These are phyloP conservation scores for Diutina neorugosa DNA, from an alignment of 1,139 yeast species.

Conservation along the genomic window DNA sequence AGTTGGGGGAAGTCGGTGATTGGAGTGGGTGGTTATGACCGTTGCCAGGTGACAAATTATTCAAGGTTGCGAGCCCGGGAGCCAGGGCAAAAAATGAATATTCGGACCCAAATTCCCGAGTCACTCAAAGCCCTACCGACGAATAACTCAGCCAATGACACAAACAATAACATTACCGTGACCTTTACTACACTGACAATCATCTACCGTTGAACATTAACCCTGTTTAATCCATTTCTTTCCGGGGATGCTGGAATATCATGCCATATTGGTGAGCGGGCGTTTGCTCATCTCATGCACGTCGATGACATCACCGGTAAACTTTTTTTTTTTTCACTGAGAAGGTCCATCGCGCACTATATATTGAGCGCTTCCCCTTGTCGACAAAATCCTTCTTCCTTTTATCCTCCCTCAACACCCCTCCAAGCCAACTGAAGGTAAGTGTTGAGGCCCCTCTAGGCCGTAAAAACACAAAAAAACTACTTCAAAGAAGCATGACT, in stretches of 20 bases:
- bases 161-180: too few species aligned
- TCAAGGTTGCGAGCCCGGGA: neutral
- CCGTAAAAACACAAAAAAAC: conserved; percentile 1
- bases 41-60: too few species aligned
- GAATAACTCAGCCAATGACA: too few species aligned
- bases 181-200: too few species aligned
- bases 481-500: too few species aligned
- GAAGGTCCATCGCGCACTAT: conserved; percentile 2
- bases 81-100: neutral
- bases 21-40: too few species aligned
- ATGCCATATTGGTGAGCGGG: neutral
- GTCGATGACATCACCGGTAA: neutral
- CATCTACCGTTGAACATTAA: too few species aligned
- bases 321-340: neutral
- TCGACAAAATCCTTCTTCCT: conserved; percentile 1
- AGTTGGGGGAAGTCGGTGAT: too few species aligned
- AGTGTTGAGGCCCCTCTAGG: conserved; percentile 3
- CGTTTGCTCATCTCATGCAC: neutral
- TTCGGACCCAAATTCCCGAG: neutral
- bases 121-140: too few species aligned
- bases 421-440: conserved; percentile 2
- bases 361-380: neutral
- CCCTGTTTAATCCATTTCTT: neutral
- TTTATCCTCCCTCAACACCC: conserved; percentile 3
- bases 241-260: neutral